Base-by-base conservation (phyloP, 2,329 filamentous ascomycete species). In the Paecilomyces fulvus region DNA sequence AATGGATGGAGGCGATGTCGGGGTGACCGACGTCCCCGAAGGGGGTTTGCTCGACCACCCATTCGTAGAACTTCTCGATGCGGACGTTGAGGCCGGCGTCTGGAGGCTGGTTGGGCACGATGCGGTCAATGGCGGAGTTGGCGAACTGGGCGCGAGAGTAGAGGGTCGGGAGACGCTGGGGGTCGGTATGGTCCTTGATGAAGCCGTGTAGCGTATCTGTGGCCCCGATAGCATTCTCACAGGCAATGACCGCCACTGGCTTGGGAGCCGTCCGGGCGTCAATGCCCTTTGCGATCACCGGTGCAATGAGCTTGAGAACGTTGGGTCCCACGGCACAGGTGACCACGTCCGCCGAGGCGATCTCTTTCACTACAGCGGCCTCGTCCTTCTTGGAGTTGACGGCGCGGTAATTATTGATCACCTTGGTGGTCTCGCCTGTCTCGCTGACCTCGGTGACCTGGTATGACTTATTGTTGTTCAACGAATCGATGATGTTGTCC, bases 21-120 rank as follows among this genome's bases (percentile, higher is more conserved):
- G 91, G 92, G 64, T 83, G 81, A 55, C 81, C 80, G 60, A 82
- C 77, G 61, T 86, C 83, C 61, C 86, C 81, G 75, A 97, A 96
- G 1, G 92, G 92, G 49, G 84, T 87, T 71, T 84, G 79, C 71
- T 99, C 94, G 53, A 99, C 92, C 43, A 94, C 92, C 94, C 94
- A 99, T 79, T 99, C 94, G 78, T 90, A 96, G 81, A 97, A 99
- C 78, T 94, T 94, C 82, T 99, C 94, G 51, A 99, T 91, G 68
- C 87, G 92, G 63, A 99, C 94, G 69, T 96, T 86, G 49, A 99
- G 82, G 56, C 91, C 91, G 23, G 87, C 83, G 65, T 89, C 78
- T 53, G 84, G 77, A 59, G 90, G 86, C 77, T 97, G 94, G 49
- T 90, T 89, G 12, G 94, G 94, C 23, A 97, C 94, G 71, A 99